Evolutionary conservation across 2,329 filamentous ascomycete species (phyloP), one percentile per base, ranked within the genome.

Genomic region (Blastomyces gilchristii): DNA sequence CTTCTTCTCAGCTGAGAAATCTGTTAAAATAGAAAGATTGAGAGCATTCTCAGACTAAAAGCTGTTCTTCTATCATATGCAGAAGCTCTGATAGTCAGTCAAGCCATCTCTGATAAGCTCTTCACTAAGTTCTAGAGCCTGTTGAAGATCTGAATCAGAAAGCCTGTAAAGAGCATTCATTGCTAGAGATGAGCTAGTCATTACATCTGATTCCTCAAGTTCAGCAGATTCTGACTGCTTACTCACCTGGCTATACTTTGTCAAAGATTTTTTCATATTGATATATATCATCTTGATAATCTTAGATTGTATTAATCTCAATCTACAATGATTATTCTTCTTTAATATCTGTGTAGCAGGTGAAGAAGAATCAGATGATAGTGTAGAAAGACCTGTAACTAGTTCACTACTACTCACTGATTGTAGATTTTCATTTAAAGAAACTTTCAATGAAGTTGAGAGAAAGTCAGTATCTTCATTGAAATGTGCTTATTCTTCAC

Each of bases 91-190:
- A 18, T 60, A 49, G 50, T 61, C 11, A 52, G 59, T 1, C 59
- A 61, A 43, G 12, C 12, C 41, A 39, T 28, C 43, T 61, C 59
- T 61, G 31, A 52, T 53, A 61, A 61, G 59, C 22, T 16, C 59
- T 61, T 61, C 47, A 52, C 45, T 7, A 22, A 22, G 3, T 61
- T 61, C 47, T 14, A 61, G 45, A 18, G 59, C 31, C 47, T 31
- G 47, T 61, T 61, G 47, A 61, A 61, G 59, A 52, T 22, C 31
- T 53, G 47, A 9, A 61, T 61, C 47, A 61, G 22, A 52, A 52
- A 50, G 43, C 34, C 45, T 25, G 47, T 5, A 52, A 41, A 60
- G 58, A 34, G 25, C 45, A 37, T 61, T 61, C 22, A 5, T 61
- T 61, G 59, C 43, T 50, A 25, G 43, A 53, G 43, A 61, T 52